Conservation (phyloP, 495 filamentous ascomycete species). For the Neurospora sp. region DNA sequence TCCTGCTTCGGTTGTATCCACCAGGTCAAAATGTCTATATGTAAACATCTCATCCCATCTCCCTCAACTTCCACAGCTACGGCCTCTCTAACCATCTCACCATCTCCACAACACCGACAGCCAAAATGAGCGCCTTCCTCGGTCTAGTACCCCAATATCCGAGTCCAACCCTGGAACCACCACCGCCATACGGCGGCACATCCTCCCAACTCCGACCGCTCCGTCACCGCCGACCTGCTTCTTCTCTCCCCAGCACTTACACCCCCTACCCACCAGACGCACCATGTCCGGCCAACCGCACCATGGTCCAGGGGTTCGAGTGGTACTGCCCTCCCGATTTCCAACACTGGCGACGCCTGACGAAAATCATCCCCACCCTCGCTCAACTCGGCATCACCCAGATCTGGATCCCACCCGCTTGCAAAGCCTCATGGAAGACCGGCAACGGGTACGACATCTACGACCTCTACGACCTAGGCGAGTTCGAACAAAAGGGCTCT, state of each 20-base stretch:
- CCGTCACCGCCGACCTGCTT: slow-evolving; percentile 8
- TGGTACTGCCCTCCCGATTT: slow-evolving; percentile 61
- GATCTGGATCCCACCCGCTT: slow-evolving; percentile 67
- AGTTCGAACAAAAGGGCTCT: slow-evolving; percentile 64
- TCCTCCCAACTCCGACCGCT: slow-evolving; percentile 12
- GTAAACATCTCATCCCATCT: neutral
- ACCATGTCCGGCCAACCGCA: slow-evolving; percentile 35
- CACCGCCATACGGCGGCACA: slow-evolving; percentile 3
- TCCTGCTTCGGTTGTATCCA: neutral
- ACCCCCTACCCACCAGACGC: neutral
- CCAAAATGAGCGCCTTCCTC: slow-evolving; percentile 17
- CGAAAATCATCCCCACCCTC: slow-evolving; percentile 40
- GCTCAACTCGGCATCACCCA: slow-evolving; percentile 52
- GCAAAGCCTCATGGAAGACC: slow-evolving; percentile 50
- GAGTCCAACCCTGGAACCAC: neutral
- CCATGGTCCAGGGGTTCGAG: slow-evolving; percentile 65
- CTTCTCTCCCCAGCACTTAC: slow-evolving; percentile 9
- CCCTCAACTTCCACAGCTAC: neutral
- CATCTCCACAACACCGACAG: neutral
- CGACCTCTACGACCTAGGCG: slow-evolving; percentile 72
- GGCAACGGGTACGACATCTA: slow-evolving; percentile 74
- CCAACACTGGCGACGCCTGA: slow-evolving; percentile 54
- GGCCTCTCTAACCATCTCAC: neutral
- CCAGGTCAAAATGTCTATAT: neutral
- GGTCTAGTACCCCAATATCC: slow-evolving; percentile 7